Percentiles rank a stretch among this genome's conserved stretches.
These are phyloP conservation scores for Mediolabrus comicus DNA, from an alignment of 108 stramenopile genomes.

Conservation along the genomic window DNA sequence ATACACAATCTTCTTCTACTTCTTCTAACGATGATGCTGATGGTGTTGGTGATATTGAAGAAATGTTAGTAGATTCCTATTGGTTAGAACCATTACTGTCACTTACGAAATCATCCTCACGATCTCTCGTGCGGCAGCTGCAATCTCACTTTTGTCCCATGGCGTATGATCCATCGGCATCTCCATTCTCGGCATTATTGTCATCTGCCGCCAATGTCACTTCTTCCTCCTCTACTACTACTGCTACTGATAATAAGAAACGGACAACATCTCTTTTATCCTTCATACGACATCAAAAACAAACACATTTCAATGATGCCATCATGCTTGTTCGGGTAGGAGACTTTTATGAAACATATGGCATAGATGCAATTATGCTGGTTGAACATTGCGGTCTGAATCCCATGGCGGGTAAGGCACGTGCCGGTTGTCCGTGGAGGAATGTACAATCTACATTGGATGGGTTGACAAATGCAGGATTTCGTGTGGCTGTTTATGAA, in stretches of 20 bases:
- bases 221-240: background rate
- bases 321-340: slow-evolving; percentile 86
- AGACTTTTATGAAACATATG: slow-evolving; percentile 97
- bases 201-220: background rate
- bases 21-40: background rate
- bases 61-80: slow-evolving; percentile 52
- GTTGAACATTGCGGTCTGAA: slow-evolving; percentile 95
- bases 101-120: slow-evolving; percentile 60
- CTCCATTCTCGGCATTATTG: slow-evolving; percentile 17
- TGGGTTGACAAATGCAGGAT: slow-evolving; percentile 78
- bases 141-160: slow-evolving; percentile 66
- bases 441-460: slow-evolving; percentile 93
- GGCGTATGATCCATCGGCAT: slow-evolving; percentile 71
- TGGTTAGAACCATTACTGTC: slow-evolving; percentile 68
- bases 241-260: background rate
- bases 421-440: slow-evolving; percentile 90
- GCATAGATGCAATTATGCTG: slow-evolving; percentile 92
- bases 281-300: slow-evolving; percentile 68
- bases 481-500: slow-evolving; percentile 92
- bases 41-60: slow-evolving; percentile 30
- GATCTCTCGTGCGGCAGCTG: slow-evolving; percentile 63
- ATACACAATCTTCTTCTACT: background rate
- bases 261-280: slow-evolving; percentile 58
- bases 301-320: slow-evolving; percentile 45
- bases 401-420: slow-evolving; percentile 91